Evolutionary conservation across 2,329 filamentous ascomycete species (phyloP).

Genomic region (Aspergillus felis): DNA sequence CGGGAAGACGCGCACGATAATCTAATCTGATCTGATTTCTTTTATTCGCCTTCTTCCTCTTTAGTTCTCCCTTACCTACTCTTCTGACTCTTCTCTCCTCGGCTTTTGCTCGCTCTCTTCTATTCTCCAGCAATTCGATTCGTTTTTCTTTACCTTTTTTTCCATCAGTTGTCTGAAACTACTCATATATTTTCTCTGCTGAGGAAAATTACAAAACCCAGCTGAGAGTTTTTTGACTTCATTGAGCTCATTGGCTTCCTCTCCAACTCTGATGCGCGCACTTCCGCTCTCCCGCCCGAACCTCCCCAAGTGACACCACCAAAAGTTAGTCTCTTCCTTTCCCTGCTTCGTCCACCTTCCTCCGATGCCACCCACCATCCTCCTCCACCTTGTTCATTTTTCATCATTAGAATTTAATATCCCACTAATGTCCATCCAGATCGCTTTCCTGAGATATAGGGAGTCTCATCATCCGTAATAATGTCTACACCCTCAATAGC

Average conservation of each 20-base stretch:
- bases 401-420: background rate
- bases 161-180: background rate
- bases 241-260: slow-evolving; percentile 6
- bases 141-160: background rate
- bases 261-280: slow-evolving; percentile 19
- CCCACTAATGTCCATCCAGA: slow-evolving; percentile 21
- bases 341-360: slow-evolving; percentile 14
- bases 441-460: slow-evolving; percentile 10
- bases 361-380: background rate
- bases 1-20: slow-evolving; percentile 25
- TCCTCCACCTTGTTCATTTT: background rate
- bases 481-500: slow-evolving; percentile 34
- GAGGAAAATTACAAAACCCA: background rate
- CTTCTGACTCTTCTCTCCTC: slow-evolving; percentile 4
- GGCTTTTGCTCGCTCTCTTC: background rate
- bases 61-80: background rate
- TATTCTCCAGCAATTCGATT: background rate
- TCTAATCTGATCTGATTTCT: slow-evolving; percentile 32
- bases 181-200: background rate
- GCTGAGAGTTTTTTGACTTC: slow-evolving; percentile 7
- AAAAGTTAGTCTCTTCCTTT: slow-evolving; percentile 19
- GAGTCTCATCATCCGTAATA: slow-evolving; percentile 24
- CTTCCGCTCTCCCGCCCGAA: slow-evolving; percentile 36
- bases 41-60: slow-evolving; percentile 8
- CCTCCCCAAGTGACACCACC: slow-evolving; percentile 21